Evolutionary conservation across 345 rosid genomes (phyloP).

Genomic region (Viola odorata): DNA sequence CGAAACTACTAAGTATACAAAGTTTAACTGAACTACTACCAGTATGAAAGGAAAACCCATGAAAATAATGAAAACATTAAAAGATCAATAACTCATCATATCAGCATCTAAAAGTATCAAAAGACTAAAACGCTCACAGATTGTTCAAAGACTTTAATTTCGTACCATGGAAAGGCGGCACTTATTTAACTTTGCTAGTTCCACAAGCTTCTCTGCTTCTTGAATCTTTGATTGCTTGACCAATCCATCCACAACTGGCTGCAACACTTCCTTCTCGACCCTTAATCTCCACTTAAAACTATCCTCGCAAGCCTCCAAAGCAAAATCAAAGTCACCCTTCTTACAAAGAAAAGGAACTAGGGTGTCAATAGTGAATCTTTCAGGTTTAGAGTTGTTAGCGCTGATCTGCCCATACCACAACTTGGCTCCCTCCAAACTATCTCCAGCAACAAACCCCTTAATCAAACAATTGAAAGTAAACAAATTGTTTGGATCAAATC

Average conservation of each 20-base stretch:
- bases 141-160: too few species aligned
- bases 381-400: constrained; percentile 29
- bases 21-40: too few species aligned
- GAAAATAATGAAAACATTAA: too few species aligned
- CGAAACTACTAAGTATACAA: too few species aligned
- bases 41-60: too few species aligned
- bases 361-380: constrained; percentile 27
- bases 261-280: constrained; percentile 35
- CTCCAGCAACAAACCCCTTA: constrained; percentile 39
- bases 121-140: too few species aligned
- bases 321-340: constrained; percentile 48
- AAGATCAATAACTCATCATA: too few species aligned
- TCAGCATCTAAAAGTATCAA: too few species aligned
- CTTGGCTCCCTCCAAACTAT: constrained; percentile 44
- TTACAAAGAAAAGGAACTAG: constrained; percentile 44
- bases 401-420: constrained; percentile 44
- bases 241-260: constrained; percentile 49
- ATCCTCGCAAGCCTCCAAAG: constrained; percentile 42
- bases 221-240: constrained; percentile 38
- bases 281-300: constrained; percentile 21
- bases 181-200: constrained; percentile 41
- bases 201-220: constrained; percentile 53
- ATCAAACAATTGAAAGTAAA: constrained; percentile 55
- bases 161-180: neutral
- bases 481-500: constrained; percentile 32